These are phyloP conservation scores for Grosmannia penicillata DNA, from an alignment of 2,329 filamentous ascomycete species.

Conservation along the genomic window DNA sequence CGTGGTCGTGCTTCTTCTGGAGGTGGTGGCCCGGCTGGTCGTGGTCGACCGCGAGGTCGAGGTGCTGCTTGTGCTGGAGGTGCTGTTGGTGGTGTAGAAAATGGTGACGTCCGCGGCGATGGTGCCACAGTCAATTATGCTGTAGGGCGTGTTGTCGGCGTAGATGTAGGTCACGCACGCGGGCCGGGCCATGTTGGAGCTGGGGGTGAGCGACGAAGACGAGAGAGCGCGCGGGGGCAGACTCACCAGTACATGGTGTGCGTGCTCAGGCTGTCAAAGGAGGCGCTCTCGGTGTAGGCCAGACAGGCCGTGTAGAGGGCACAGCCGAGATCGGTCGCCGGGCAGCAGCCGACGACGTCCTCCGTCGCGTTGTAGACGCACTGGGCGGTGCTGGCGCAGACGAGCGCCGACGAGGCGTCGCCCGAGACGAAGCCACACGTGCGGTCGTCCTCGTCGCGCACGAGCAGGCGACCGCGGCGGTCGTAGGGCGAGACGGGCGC, in stretches of 20 bases:
- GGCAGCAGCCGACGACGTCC: constrained; percentile 18
- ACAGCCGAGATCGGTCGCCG: constrained; percentile 12
- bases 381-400: constrained; percentile 13
- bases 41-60: constrained; percentile 1
- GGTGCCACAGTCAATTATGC: constrained; percentile 16
- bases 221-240: neutral
- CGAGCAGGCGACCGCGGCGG: neutral
- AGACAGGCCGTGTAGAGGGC: constrained; percentile 15
- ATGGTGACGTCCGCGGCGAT: constrained; percentile 12
- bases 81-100: constrained; percentile 7
- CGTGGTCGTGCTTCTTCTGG: neutral
- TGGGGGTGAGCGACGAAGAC: constrained; percentile 2
- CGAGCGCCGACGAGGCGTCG: constrained; percentile 10
- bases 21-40: neutral
- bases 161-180: constrained; percentile 19
- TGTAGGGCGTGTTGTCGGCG: constrained; percentile 13
- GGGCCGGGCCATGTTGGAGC: constrained; percentile 11
- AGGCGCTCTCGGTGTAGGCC: constrained; percentile 12
- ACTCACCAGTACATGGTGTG: constrained; percentile 19
- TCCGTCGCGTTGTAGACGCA: constrained; percentile 17
- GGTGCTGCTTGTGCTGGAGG: neutral
- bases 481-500: neutral
- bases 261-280: constrained; percentile 13
- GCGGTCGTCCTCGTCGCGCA: neutral
- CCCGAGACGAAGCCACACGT: neutral